These are phyloP conservation scores for Pseudovirgaria hyperparasitica DNA, from an alignment of 2,329 filamentous ascomycete genomes.

Conservation along the genomic window DNA sequence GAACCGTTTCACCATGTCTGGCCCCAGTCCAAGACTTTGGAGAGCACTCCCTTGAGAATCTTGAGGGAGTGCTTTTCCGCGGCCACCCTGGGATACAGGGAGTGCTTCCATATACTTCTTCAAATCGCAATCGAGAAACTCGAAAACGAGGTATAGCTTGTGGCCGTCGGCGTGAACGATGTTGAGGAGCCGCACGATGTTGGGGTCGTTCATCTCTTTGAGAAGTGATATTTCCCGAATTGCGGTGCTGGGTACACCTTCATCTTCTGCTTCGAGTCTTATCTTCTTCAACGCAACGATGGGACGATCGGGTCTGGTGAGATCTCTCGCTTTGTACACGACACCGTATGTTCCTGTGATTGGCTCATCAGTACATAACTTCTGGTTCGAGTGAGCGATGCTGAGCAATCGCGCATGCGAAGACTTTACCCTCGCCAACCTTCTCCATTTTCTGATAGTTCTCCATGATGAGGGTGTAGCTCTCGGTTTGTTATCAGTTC, in stretches of 20 bases:
- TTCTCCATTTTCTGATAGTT: slow-evolving; percentile 97
- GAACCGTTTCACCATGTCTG: slow-evolving; percentile 81
- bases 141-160: slow-evolving; percentile 87
- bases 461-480: slow-evolving; percentile 75
- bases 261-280: slow-evolving; percentile 86
- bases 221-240: slow-evolving; percentile 90
- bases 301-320: slow-evolving; percentile 60
- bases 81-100: slow-evolving; percentile 69
- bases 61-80: slow-evolving; percentile 74
- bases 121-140: slow-evolving; percentile 81
- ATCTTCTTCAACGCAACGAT: slow-evolving; percentile 95
- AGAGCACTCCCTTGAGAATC: slow-evolving; percentile 54
- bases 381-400: neutral
- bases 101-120: slow-evolving; percentile 96
- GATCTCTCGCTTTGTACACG: slow-evolving; percentile 86
- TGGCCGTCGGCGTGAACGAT: slow-evolving; percentile 91
- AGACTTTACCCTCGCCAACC: slow-evolving; percentile 79
- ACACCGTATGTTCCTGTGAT: slow-evolving; percentile 77
- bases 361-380: slow-evolving; percentile 1
- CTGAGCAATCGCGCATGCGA: neutral
- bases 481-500: too few relatives aligned
- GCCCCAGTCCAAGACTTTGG: slow-evolving; percentile 57
- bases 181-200: slow-evolving; percentile 78
- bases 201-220: slow-evolving; percentile 88
- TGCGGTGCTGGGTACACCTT: slow-evolving; percentile 82